Evolutionary conservation across 2,329 filamentous ascomycete genomes (phyloP), one percentile per base, ranked within the genome.

Genomic region (Penicillium rolfsii): DNA sequence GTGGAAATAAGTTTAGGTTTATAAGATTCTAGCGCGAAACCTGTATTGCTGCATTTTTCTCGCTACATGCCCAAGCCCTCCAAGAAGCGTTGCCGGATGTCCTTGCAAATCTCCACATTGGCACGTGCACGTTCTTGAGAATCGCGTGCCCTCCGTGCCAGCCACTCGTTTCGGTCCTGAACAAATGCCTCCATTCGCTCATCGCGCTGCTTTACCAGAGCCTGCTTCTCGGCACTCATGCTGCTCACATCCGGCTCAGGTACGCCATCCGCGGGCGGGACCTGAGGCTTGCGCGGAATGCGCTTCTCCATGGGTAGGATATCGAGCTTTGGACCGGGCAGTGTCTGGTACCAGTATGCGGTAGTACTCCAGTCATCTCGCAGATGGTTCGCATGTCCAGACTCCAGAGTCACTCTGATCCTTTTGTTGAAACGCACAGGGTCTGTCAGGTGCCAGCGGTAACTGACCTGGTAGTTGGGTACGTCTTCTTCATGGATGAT

Each of bases 401-500:
- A 43, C 5, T 43, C 40, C 40, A 43, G 19, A 12, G 40, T 43
- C 8, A 43, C 40, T 14, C 16, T 43, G 5, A 43, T 53, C 36
- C 9, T 53, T 59, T 68, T 73, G 60, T 67, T 68, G 67, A 75
- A 75, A 22, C 73, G 66, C 16, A 75, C 70, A 2, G 73, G 72
- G 54, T 75, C 73, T 2, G 71, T 57, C 22, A 75, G 65, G 59
- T 75, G 73, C 73, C 73, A 75, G 38, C 73, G 68, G 54, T 75
- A 75, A 35, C 63, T 68, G 9, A 75, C 71, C 57, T 75, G 73
- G 52, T 71, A 68, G 59, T 69, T 66, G 5, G 73, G 72, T 40
- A 73, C 66, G 12, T 75, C 73, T 24, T 71, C 73, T 61, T 75
- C 73, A 46, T 75, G 73, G 50, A 75, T 71, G 48, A 74, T 75